Evolutionary conservation across 495 filamentous ascomycete species (phyloP).

Genomic region (Penicillium coffeae): DNA sequence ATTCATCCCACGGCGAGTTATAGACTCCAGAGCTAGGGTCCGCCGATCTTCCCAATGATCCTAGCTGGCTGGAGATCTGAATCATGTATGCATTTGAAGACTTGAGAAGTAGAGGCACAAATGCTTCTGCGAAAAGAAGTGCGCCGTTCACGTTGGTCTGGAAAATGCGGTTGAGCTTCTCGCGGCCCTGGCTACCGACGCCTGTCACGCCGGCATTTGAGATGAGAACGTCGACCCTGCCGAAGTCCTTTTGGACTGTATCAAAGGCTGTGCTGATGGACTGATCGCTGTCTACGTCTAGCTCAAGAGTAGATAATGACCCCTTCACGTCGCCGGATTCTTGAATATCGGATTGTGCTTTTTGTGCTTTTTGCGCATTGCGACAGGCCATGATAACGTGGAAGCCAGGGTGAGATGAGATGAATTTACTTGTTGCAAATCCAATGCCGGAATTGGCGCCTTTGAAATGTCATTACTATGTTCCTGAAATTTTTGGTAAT

Average conservation of each 20-base stretch:
- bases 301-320: slow-evolving; percentile 18
- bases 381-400: slow-evolving; percentile 31
- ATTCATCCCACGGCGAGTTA: slow-evolving; percentile 17
- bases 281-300: slow-evolving; percentile 27
- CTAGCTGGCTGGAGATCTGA: slow-evolving; percentile 34
- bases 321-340: slow-evolving; percentile 10
- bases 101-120: slow-evolving; percentile 35
- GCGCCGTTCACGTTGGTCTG: slow-evolving; percentile 37
- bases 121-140: slow-evolving; percentile 32
- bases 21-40: slow-evolving; percentile 23
- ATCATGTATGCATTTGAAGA: slow-evolving; percentile 32
- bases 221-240: slow-evolving; percentile 30
- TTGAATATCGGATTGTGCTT: slow-evolving; percentile 17
- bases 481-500: neutral
- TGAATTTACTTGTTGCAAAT: slow-evolving; percentile 22
- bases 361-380: slow-evolving; percentile 16
- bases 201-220: slow-evolving; percentile 31
- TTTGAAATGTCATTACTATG: slow-evolving; percentile 6
- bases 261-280: slow-evolving; percentile 25
- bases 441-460: slow-evolving; percentile 33
- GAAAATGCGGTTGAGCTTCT: slow-evolving; percentile 25
- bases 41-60: slow-evolving; percentile 28
- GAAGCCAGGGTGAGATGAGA: slow-evolving; percentile 14
- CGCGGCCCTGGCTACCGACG: slow-evolving; percentile 12
- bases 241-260: slow-evolving; percentile 16